Conservation (phyloP, 2,329 filamentous ascomycete genomes). For the Aureobasidium sp. region DNA sequence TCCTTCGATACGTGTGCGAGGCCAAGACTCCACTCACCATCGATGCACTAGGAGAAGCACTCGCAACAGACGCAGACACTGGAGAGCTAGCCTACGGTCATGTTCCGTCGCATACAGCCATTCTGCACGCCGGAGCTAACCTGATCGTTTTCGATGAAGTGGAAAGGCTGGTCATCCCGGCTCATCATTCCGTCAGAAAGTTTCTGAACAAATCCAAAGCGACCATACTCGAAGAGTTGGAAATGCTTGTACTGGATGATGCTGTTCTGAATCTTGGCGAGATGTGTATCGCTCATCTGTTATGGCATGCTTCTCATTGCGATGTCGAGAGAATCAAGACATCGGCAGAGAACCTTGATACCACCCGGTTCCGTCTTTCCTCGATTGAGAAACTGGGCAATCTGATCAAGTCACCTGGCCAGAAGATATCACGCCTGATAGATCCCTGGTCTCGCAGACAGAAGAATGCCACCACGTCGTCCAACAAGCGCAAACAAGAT, state of each 20-base stretch:
- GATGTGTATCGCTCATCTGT: not conserved
- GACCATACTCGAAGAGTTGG: not conserved
- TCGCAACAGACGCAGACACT: not conserved
- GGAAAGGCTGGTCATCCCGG: not conserved
- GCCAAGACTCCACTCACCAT: not conserved
- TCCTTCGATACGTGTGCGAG: not conserved
- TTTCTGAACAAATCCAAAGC: not conserved
- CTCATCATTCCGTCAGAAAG: constrained; percentile 14
- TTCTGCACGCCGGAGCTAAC: constrained; percentile 3
- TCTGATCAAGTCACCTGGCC: too few relatives aligned
- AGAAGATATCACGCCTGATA: too few relatives aligned
- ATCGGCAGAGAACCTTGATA: too few relatives aligned
- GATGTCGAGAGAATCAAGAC: too few relatives aligned
- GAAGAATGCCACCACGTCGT: too few relatives aligned
- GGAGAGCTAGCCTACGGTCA: not conserved
- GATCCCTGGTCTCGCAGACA: too few relatives aligned
- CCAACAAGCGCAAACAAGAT: too few relatives aligned
- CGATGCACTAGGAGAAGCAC: constrained; percentile 1
- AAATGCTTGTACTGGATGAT: not conserved
- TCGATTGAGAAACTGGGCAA: too few relatives aligned
- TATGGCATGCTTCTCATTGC: not conserved
- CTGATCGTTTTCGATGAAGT: not conserved
- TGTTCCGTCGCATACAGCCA: not conserved
- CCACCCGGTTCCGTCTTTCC: too few relatives aligned
- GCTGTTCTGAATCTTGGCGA: not conserved